These are phyloP conservation scores for Melanomma pulvis-pyrius DNA, from an alignment of 495 filamentous ascomycete species.

Conservation along the genomic window DNA sequence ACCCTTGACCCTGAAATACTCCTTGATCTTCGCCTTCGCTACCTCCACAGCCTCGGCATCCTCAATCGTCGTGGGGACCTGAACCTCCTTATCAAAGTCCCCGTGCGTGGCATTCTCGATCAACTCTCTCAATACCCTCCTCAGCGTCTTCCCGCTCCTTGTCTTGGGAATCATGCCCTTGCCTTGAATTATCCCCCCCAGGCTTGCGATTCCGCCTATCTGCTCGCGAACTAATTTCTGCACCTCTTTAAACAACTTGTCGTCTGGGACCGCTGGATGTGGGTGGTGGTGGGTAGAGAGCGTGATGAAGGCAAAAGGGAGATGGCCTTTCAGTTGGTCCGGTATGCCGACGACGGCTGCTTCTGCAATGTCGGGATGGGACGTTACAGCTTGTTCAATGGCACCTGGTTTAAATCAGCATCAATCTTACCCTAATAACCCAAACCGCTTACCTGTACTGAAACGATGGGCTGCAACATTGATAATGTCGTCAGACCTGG, in stretches of 20 bases:
- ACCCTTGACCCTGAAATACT: slow-evolving; percentile 59
- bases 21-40: slow-evolving; percentile 56
- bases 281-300: slow-evolving; percentile 55
- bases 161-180: slow-evolving; percentile 93
- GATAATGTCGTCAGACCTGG: slow-evolving; percentile 86
- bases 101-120: slow-evolving; percentile 65
- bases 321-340: slow-evolving; percentile 81
- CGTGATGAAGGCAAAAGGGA: slow-evolving; percentile 87
- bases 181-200: slow-evolving; percentile 83
- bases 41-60: slow-evolving; percentile 61
- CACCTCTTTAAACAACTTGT: slow-evolving; percentile 60
- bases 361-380: slow-evolving; percentile 76
- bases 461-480: slow-evolving; percentile 94
- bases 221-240: slow-evolving; percentile 73
- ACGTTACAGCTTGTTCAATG: slow-evolving; percentile 88
- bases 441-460: slow-evolving; percentile 68
- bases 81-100: slow-evolving; percentile 55
- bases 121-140: slow-evolving; percentile 78
- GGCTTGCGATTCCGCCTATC: slow-evolving; percentile 81
- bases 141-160: slow-evolving; percentile 80
- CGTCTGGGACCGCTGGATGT: slow-evolving; percentile 47
- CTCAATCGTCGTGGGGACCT: slow-evolving; percentile 63
- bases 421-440: background rate
- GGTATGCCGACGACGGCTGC: slow-evolving; percentile 84
- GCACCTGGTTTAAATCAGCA: slow-evolving; percentile 53